These are phyloP conservation scores for Phytophthora ramorum DNA, from an alignment of 352 stramenopile genomes.

Conservation along the genomic window DNA sequence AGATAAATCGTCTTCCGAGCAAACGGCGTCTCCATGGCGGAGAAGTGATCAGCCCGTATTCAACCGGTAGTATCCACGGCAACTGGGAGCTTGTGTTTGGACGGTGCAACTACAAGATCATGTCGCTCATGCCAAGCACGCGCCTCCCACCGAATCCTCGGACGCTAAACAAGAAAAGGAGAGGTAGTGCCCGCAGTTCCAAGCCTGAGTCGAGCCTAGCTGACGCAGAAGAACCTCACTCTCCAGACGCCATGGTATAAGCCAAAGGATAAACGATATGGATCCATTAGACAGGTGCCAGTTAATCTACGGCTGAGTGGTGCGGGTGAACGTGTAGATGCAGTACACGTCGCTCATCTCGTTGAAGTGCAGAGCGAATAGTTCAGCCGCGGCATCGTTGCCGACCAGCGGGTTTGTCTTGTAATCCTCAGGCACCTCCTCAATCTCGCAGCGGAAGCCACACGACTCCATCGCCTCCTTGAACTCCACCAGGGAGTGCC, in stretches of 20 bases:
- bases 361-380: conserved; percentile 91
- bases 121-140: conserved; percentile 68
- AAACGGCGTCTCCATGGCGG: conserved; percentile 58
- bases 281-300: conserved; percentile 28
- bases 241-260: conserved; percentile 29
- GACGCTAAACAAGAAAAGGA: conserved; percentile 26
- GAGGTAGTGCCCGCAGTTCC: background rate
- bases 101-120: conserved; percentile 60
- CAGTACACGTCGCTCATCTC: conserved; percentile 91
- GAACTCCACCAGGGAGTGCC: conserved; percentile 85
- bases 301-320: conserved; percentile 29
- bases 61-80: conserved; percentile 59
- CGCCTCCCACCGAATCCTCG: conserved; percentile 33
- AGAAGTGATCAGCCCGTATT: conserved; percentile 70
- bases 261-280: conserved; percentile 12
- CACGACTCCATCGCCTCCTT: conserved; percentile 77
- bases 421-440: conserved; percentile 82
- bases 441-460: conserved; percentile 66
- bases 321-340: conserved; percentile 84
- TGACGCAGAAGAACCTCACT: conserved; percentile 1
- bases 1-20: conserved; percentile 75
- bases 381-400: conserved; percentile 63
- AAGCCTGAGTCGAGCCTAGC: background rate
- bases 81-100: conserved; percentile 88
- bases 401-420: conserved; percentile 87